Conservation (phyloP, 108 stramenopile species). For the Nannochloropsis granulata region DNA sequence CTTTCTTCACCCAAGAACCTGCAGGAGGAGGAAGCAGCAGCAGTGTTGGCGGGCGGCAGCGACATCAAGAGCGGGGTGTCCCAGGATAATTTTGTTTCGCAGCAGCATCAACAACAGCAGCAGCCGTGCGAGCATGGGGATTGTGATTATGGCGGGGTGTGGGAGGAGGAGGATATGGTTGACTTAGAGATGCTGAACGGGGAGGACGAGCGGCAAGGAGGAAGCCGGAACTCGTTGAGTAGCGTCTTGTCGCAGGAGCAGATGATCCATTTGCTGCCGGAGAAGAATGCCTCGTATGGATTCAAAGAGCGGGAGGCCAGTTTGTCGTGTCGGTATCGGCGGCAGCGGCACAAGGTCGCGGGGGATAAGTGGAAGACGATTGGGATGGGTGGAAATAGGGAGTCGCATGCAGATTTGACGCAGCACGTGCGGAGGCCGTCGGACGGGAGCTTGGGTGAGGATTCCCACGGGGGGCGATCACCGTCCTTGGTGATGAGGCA, state of each 20-base stretch:
- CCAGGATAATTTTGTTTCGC: background rate
- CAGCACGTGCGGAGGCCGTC: background rate
- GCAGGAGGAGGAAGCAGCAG: background rate
- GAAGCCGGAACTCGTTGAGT: background rate
- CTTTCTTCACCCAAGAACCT: background rate
- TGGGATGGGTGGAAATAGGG: background rate
- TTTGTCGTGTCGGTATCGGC: background rate
- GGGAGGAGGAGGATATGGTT: background rate
- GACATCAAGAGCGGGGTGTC: background rate
- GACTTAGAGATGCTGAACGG: background rate
- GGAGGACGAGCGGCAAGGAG: background rate
- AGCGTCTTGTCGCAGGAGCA: background rate
- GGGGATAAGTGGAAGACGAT: background rate
- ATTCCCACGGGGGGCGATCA: background rate
- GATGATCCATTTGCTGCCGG: background rate
- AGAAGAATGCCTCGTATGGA: background rate
- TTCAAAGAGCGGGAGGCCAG: background rate
- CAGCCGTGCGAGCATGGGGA: background rate
- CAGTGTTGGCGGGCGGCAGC: background rate
- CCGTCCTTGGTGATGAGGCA: background rate
- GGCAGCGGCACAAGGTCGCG: background rate
- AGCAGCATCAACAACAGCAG: background rate
- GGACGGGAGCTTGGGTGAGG: background rate
- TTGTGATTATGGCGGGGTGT: background rate
- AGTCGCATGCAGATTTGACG: background rate